phyloP scores from a whole-genome alignment of 192 early-diverging fungal genomes.

The Rhizoclosmatium globosum region DNA sequence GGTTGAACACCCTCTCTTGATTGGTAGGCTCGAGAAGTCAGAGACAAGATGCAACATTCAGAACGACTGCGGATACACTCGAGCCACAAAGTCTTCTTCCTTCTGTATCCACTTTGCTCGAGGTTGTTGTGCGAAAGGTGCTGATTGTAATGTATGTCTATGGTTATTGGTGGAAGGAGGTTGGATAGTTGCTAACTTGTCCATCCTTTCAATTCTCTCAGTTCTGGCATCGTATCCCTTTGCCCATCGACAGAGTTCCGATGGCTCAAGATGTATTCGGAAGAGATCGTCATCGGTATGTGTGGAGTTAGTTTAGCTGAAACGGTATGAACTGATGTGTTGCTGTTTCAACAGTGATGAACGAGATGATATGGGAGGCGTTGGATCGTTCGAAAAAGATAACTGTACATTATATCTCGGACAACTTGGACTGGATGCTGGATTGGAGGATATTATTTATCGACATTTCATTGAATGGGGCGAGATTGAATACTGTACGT shows the following conservation, averaged over 20 bases:
- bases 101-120: slow-evolving; percentile 89
- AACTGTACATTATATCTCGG: slow-evolving; percentile 85
- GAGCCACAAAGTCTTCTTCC: slow-evolving; percentile 62
- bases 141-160: slow-evolving; percentile 49
- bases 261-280: slow-evolving; percentile 78
- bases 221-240: slow-evolving; percentile 65
- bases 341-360: slow-evolving; percentile 43
- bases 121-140: slow-evolving; percentile 79
- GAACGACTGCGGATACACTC: slow-evolving; percentile 76
- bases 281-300: slow-evolving; percentile 64
- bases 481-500: slow-evolving; percentile 75
- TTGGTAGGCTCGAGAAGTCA: slow-evolving; percentile 60
- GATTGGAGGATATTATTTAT: slow-evolving; percentile 48
- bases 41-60: slow-evolving; percentile 67
- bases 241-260: slow-evolving; percentile 52
- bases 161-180: slow-evolving; percentile 43
- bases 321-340: background rate
- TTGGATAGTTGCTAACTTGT: background rate
- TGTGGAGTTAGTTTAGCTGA: no score
- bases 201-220: slow-evolving; percentile 2
- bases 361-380: slow-evolving; percentile 70
- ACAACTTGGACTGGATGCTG: slow-evolving; percentile 51
- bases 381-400: slow-evolving; percentile 82
- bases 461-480: slow-evolving; percentile 81
- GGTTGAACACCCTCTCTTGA: background rate